These are phyloP conservation scores for Zangia roseola DNA, from an alignment of 768 basidiomycete species.

Conservation along the genomic window DNA sequence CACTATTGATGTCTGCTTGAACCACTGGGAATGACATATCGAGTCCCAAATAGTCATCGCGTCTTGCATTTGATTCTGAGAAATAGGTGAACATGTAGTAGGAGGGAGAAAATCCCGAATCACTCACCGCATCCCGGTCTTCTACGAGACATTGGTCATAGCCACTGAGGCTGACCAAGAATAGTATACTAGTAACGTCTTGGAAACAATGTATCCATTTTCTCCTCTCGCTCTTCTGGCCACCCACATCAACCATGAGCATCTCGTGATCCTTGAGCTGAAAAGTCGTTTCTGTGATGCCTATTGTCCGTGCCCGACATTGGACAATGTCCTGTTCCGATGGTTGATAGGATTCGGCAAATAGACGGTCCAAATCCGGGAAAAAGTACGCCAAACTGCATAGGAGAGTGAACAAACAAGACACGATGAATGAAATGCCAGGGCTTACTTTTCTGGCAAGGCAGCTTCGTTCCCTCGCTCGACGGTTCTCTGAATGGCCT, in stretches of 20 bases:
- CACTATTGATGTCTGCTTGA: conserved; percentile 90
- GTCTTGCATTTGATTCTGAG: conserved; percentile 96
- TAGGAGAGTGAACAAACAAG: conserved; percentile 1
- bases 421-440: neutral
- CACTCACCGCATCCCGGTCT: conserved; percentile 82
- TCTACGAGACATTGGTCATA: conserved; percentile 95
- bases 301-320: conserved; percentile 83
- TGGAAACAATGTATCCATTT: conserved; percentile 97
- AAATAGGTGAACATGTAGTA: conserved; percentile 3
- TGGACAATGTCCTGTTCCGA: conserved; percentile 87
- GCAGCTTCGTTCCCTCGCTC: conserved; percentile 86
- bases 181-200: conserved; percentile 90
- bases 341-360: conserved; percentile 68
- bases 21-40: conserved; percentile 98
- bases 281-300: conserved; percentile 88
- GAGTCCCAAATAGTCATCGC: conserved; percentile 99
- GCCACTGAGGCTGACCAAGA: conserved; percentile 87
- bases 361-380: conserved; percentile 74
- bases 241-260: conserved; percentile 92
- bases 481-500: conserved; percentile 72
- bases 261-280: conserved; percentile 74
- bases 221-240: conserved; percentile 89
- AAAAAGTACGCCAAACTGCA: conserved; percentile 75
- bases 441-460: conserved; percentile 82
- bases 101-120: neutral